These are phyloP conservation scores for Cylindricascospora bacillispora DNA, from an alignment of 1,139 yeast species.

Conservation along the genomic window DNA sequence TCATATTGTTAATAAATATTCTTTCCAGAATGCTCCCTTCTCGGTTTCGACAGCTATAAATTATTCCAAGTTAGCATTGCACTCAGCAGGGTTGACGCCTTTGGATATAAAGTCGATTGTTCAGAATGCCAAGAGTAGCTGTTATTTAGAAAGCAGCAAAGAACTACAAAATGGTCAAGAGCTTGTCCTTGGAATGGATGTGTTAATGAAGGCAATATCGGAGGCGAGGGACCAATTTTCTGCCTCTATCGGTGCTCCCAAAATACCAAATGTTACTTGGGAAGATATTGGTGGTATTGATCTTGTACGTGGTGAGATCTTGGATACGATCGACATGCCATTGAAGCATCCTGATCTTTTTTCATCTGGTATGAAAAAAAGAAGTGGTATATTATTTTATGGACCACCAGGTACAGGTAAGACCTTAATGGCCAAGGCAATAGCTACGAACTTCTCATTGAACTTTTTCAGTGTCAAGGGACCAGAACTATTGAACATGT, in stretches of 20 bases:
- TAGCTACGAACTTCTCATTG: conserved; percentile 85
- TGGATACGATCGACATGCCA: conserved; percentile 95
- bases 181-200: conserved; percentile 50
- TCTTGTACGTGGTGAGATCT: conserved; percentile 75
- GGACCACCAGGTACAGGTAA: conserved; percentile 99
- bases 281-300: conserved; percentile 72
- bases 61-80: conserved; percentile 51
- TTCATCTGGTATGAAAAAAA: conserved; percentile 75
- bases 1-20: neutral
- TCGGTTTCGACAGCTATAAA: conserved; percentile 41
- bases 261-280: conserved; percentile 93
- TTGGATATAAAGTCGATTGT: conserved; percentile 67
- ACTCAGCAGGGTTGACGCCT: conserved; percentile 89
- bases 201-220: conserved; percentile 61
- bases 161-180: conserved; percentile 33
- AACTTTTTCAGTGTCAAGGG: conserved; percentile 95
- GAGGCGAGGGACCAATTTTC: conserved; percentile 81
- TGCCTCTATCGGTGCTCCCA: conserved; percentile 93
- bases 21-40: conserved; percentile 9
- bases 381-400: conserved; percentile 87
- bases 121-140: conserved; percentile 46
- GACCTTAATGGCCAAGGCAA: conserved; percentile 87
- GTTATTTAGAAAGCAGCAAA: conserved; percentile 34
- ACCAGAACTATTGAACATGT: conserved; percentile 90
- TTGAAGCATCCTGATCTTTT: conserved; percentile 84